Conservation (phyloP, 148 eudicot genomes). For the Fallopia convolvulus region DNA sequence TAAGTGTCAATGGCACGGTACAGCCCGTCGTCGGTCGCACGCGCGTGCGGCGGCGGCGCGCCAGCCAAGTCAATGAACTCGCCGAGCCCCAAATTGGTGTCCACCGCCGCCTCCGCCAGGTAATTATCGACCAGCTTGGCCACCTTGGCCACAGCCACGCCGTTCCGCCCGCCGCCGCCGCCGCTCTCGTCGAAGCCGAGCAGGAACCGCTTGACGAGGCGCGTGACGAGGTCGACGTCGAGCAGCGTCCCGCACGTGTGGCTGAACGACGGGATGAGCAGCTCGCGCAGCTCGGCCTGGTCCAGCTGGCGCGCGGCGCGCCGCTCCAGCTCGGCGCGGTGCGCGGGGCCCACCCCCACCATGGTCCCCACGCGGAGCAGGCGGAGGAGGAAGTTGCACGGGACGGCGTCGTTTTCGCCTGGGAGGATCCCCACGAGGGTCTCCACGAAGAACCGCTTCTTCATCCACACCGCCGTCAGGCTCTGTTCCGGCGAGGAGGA, state of each 20-base stretch:
- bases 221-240: slow-evolving; percentile 53
- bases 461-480: slow-evolving; percentile 43
- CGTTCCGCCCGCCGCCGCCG: slow-evolving; percentile 28
- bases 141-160: slow-evolving; percentile 51
- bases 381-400: slow-evolving; percentile 72
- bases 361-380: slow-evolving; percentile 46
- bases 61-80: slow-evolving; percentile 61
- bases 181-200: slow-evolving; percentile 31
- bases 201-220: slow-evolving; percentile 52
- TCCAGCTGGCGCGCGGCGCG: slow-evolving; percentile 60
- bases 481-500: slow-evolving; percentile 28
- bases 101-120: slow-evolving; percentile 70
- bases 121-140: slow-evolving; percentile 65
- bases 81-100: slow-evolving; percentile 38
- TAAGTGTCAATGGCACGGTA: slow-evolving; percentile 82
- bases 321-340: slow-evolving; percentile 45
- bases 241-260: slow-evolving; percentile 60
- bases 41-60: slow-evolving; percentile 65
- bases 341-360: slow-evolving; percentile 38
- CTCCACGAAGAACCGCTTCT: slow-evolving; percentile 60
- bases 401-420: slow-evolving; percentile 47
- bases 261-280: slow-evolving; percentile 75
- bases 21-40: slow-evolving; percentile 59
- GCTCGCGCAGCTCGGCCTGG: slow-evolving; percentile 56
- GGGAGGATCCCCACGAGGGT: slow-evolving; percentile 66